Conservation (phyloP, 129 eudicot genomes). For the Tagetes patula region DNA sequence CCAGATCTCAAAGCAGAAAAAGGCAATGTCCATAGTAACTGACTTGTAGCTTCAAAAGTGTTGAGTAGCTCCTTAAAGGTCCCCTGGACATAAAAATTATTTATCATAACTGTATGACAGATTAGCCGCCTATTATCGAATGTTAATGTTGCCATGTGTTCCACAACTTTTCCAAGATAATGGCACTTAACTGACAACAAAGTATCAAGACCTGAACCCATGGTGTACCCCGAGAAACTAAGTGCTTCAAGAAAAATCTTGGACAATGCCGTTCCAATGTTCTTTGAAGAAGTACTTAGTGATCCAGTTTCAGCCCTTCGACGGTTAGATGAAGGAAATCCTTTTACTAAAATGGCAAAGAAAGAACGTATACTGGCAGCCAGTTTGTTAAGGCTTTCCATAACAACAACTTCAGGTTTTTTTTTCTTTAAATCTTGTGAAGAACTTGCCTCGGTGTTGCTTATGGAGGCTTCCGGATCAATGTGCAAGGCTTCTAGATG, state of each 20-base stretch:
- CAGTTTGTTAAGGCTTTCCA: slow-evolving; percentile 74
- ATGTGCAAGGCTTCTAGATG: slow-evolving; percentile 79
- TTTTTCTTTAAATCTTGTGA: slow-evolving; percentile 64
- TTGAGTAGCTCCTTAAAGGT: slow-evolving; percentile 90
- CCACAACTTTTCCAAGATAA: slow-evolving; percentile 95
- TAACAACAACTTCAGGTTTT: slow-evolving; percentile 67
- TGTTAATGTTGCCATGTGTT: slow-evolving; percentile 74
- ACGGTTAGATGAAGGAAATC: slow-evolving; percentile 81
- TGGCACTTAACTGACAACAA: slow-evolving; percentile 76
- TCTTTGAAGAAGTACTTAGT: slow-evolving; percentile 80
- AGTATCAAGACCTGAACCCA: slow-evolving; percentile 46
- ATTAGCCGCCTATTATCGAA: slow-evolving; percentile 79
- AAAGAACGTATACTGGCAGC: slow-evolving; percentile 77
- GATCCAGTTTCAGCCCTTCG: slow-evolving; percentile 86
- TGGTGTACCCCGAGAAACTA: slow-evolving; percentile 66
- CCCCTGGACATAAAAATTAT: slow-evolving; percentile 91
- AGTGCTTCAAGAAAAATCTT: slow-evolving; percentile 83
- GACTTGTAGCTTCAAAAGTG: slow-evolving; percentile 98
- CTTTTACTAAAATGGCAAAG: slow-evolving; percentile 80
- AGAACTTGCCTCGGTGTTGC: slow-evolving; percentile 45
- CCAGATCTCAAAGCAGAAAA: slow-evolving; percentile 52
- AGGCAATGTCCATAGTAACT: slow-evolving; percentile 84
- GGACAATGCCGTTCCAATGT: slow-evolving; percentile 80
- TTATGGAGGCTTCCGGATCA: slow-evolving; percentile 66
- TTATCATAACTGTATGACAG: slow-evolving; percentile 73